phyloP scores from a whole-genome alignment of 192 early-diverging fungal genomes.

The Coemansia biformis region DNA sequence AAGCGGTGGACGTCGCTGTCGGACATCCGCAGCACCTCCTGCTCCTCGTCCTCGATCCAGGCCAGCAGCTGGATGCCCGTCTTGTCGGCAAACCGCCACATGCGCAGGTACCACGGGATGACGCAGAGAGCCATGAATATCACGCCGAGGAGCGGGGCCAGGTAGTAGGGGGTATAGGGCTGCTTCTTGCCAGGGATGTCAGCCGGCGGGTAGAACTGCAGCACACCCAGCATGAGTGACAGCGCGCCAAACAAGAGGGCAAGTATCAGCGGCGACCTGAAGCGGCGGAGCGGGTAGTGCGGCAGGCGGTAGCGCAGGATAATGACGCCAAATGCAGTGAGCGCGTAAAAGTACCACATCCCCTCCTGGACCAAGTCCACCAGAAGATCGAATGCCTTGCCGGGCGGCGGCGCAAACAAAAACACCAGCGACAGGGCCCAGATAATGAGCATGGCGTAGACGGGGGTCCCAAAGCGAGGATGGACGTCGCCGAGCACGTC shows the following conservation, averaged over 20 bases:
- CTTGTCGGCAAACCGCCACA: slow-evolving; percentile 35
- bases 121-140: slow-evolving; percentile 33
- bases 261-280: slow-evolving; percentile 30
- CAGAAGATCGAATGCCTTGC: slow-evolving; percentile 55
- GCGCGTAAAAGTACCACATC: slow-evolving; percentile 56
- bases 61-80: slow-evolving; percentile 34
- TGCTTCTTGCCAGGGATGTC: slow-evolving; percentile 26
- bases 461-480: slow-evolving; percentile 43
- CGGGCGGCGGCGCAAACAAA: slow-evolving; percentile 50
- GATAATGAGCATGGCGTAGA: slow-evolving; percentile 47
- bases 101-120: slow-evolving; percentile 41
- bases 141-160: slow-evolving; percentile 36
- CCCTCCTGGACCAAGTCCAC: slow-evolving; percentile 55
- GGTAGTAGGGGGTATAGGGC: slow-evolving; percentile 28
- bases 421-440: slow-evolving; percentile 48
- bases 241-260: slow-evolving; percentile 34
- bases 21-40: slow-evolving; percentile 28
- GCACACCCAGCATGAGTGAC: slow-evolving; percentile 27
- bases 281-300: slow-evolving; percentile 31
- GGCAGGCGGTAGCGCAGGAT: slow-evolving; percentile 44
- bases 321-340: slow-evolving; percentile 54
- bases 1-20: slow-evolving; percentile 1
- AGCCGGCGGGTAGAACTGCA: slow-evolving; percentile 50
- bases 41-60: slow-evolving; percentile 43
- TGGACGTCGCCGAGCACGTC: slow-evolving; percentile 40